These are phyloP conservation scores for Daedalea quercina DNA, from an alignment of 768 basidiomycete species.

Conservation along the genomic window DNA sequence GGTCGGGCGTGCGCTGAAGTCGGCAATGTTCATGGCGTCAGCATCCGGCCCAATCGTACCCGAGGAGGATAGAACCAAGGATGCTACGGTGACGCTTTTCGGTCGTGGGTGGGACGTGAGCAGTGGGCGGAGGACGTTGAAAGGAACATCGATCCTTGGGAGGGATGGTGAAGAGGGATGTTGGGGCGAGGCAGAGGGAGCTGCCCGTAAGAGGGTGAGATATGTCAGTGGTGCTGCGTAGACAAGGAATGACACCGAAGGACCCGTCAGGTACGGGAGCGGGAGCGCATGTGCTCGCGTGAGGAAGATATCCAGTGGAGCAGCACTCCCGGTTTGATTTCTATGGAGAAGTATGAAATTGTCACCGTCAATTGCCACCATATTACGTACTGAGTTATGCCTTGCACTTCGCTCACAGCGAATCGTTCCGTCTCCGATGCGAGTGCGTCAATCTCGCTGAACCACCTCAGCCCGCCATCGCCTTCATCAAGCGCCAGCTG, in stretches of 20 bases:
- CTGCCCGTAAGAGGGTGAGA: conserved; percentile 47
- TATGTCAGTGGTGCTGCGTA: conserved; percentile 67
- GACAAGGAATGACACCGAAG: conserved; percentile 66
- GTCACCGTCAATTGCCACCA: neutral
- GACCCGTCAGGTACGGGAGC: conserved; percentile 61
- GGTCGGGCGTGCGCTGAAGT: conserved; percentile 35
- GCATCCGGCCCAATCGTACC: conserved; percentile 34
- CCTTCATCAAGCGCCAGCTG: conserved; percentile 54
- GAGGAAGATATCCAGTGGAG: conserved; percentile 69
- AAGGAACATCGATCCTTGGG: conserved; percentile 46
- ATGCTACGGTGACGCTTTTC: conserved; percentile 51
- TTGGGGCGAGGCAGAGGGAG: conserved; percentile 14
- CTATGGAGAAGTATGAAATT: neutral
- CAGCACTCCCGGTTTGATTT: conserved; percentile 22
- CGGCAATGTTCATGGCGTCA: conserved; percentile 14
- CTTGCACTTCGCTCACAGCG: conserved; percentile 46
- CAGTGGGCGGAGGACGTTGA: conserved; percentile 38
- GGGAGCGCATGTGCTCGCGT: conserved; percentile 60
- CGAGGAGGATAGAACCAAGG: conserved; percentile 33
- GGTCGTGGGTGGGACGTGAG: conserved; percentile 31
- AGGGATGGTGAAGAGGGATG: conserved; percentile 6
- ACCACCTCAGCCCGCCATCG: conserved; percentile 67
- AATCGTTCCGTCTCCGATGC: conserved; percentile 42
- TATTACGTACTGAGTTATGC: conserved; percentile 42
- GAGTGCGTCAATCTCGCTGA: conserved; percentile 55